phyloP scores from a whole-genome alignment of 495 filamentous ascomycete genomes.

The Endocarpon pusillum region DNA sequence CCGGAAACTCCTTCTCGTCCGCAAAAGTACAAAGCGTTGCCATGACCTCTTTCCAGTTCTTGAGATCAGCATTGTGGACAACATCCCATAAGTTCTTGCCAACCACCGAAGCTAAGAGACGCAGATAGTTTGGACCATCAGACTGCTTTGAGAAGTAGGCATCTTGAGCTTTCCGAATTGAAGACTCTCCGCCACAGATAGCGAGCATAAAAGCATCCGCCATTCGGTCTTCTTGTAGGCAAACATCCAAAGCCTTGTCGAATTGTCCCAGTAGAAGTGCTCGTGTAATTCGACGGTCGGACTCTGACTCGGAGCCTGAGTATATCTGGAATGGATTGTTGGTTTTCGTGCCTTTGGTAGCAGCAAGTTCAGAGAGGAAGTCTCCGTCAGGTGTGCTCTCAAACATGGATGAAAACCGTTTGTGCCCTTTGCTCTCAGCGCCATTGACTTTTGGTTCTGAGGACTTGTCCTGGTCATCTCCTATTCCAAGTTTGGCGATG shows the following conservation, averaged over 20 bases:
- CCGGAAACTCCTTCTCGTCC: constrained; percentile 74
- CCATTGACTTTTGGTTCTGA: constrained; percentile 30
- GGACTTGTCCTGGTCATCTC: constrained; percentile 21
- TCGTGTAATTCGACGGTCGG: constrained; percentile 74
- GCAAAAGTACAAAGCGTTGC: constrained; percentile 89
- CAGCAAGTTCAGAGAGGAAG: constrained; percentile 60
- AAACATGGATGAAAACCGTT: constrained; percentile 66
- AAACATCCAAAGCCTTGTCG: constrained; percentile 74
- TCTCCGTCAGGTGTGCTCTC: constrained; percentile 60
- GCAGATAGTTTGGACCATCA: constrained; percentile 76
- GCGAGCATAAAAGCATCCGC: constrained; percentile 97
- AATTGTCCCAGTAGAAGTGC: constrained; percentile 81
- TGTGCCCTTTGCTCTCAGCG: constrained; percentile 32
- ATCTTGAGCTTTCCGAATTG: constrained; percentile 84
- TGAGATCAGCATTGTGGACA: constrained; percentile 83
- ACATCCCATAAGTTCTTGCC: constrained; percentile 98
- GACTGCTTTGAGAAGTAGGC: constrained; percentile 75
- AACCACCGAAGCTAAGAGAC: constrained; percentile 78
- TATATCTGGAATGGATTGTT: constrained; percentile 81
- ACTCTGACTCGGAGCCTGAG: constrained; percentile 57
- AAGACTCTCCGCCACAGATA: constrained; percentile 84
- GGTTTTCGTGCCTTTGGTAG: constrained; percentile 62
- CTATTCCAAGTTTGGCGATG: constrained; percentile 24
- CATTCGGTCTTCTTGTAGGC: constrained; percentile 70
- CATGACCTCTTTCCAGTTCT: constrained; percentile 95